phyloP scores from a whole-genome alignment of 225 moss, liverwort and hornwort genomes.

The Ulota crispa region DNA sequence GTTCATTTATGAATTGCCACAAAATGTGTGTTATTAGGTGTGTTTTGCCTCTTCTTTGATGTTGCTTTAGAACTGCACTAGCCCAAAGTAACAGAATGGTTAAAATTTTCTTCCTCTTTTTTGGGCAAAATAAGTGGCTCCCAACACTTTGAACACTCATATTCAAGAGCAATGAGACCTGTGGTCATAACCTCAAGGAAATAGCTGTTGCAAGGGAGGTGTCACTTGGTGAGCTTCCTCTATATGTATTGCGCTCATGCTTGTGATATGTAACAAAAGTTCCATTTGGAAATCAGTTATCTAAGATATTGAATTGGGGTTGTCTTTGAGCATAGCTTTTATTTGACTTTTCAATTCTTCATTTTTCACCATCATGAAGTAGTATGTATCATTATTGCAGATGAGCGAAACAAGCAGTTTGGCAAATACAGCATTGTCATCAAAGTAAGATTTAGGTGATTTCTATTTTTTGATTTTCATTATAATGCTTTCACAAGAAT shows the following conservation, averaged over 20 bases:
- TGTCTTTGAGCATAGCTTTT: not conserved
- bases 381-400: conserved; percentile 39
- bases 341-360: conserved; percentile 1
- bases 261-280: not conserved
- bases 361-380: conserved; percentile 6
- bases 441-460: conserved; percentile 93
- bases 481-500: not conserved
- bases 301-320: not conserved
- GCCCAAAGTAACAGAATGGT: not conserved
- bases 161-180: conserved; percentile 77
- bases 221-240: conserved; percentile 65
- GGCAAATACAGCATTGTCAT: conserved; percentile 87
- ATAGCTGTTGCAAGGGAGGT: conserved; percentile 99
- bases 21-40: not conserved
- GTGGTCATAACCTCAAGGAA: too few species aligned
- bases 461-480: not conserved
- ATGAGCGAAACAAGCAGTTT: conserved; percentile 85
- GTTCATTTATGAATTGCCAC: not conserved
- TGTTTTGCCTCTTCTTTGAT: not conserved
- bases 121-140: conserved; percentile 68
- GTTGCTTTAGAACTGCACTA: not conserved
- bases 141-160: conserved; percentile 77
- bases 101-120: not conserved
- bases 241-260: not conserved
- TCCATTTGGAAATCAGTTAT: not conserved